Base-by-base conservation (phyloP, 1,284 basidiomycete species). In the Cutaneotrichosporon cyanovorans region DNA sequence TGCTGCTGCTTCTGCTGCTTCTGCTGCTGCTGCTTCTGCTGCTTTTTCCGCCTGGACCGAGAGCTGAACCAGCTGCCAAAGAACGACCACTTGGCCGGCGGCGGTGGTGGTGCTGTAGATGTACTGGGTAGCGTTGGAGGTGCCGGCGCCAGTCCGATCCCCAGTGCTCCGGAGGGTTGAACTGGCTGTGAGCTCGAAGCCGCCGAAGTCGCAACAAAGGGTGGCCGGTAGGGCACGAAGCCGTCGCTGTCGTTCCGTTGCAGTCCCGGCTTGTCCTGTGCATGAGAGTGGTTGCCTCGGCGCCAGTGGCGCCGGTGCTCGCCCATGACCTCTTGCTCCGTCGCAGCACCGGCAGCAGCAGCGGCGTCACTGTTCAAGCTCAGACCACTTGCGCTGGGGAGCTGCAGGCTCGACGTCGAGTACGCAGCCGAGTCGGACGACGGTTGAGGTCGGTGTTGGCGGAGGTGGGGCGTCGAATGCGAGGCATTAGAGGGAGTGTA, bases 151-250 rank as follows among this genome's bases (percentile, higher is more conserved):
- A 48, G 52, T 4, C 48, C 52, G 10, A 54, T 54, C 6, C 52
- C 52, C 25, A 45, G 42, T 3, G 52, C 52, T 8, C 52, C 52
- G 9, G 48, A 50, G 11, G 52, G 52, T 33, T 40, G 44, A 8
- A 54, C 42, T 2, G 42, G 47, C 9, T 41, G 38, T 7, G 50
- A 47, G 8, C 45, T 22, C 15, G 38, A 41, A 0, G 30, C 14
- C 15, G 42, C 33, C 14, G 47, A 42, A 5, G 45, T 19, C 22
- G 49, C 42, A 9, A 39, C 38, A 25, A 40, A 51, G 2, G 52
- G 52, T 14, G 52, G 52, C 25, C 52, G 52, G 33, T 54, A 54
- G 1, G 52, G 52, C 11, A 54, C 52, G 18, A 25, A 51, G 28
- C 42, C 52, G 20, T 54, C 52, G 21, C 21, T 19, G 15, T 43